Evolutionary conservation across 768 basidiomycete species (phyloP).

Genomic region (Xerocomellus amylosporus): DNA sequence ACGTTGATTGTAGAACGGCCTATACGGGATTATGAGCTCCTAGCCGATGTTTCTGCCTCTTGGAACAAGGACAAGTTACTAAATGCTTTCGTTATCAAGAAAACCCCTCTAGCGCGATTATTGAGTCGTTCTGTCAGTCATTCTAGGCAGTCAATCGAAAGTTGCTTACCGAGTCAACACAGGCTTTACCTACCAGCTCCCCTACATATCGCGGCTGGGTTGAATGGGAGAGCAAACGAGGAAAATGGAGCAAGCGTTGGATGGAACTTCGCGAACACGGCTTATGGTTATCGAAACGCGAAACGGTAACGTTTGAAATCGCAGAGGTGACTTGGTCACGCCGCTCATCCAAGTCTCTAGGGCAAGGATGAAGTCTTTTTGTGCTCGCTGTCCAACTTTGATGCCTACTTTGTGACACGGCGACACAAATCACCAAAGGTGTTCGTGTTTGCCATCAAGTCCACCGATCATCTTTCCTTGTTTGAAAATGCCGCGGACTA

Average conservation of each 20-base stretch:
- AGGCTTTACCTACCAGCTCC: constrained; percentile 48
- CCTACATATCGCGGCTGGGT: constrained; percentile 59
- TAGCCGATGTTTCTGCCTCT: constrained; percentile 73
- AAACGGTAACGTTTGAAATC: constrained; percentile 55
- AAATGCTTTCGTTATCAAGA: constrained; percentile 78
- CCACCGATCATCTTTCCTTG: constrained; percentile 77
- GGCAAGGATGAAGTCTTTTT: constrained; percentile 80
- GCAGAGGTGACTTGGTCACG: background rate
- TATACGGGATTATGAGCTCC: constrained; percentile 80
- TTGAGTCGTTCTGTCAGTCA: constrained; percentile 58
- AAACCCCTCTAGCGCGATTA: constrained; percentile 59
- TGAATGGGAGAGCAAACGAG: constrained; percentile 86
- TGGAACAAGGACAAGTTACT: constrained; percentile 85
- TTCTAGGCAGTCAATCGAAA: constrained; percentile 32
- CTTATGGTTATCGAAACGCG: constrained; percentile 85
- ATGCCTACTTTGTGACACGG: constrained; percentile 79
- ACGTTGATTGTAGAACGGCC: constrained; percentile 68
- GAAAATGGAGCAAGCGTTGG: constrained; percentile 95
- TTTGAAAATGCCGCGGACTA: constrained; percentile 91
- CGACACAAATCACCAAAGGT: constrained; percentile 79
- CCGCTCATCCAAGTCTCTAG: constrained; percentile 38
- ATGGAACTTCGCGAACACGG: constrained; percentile 83
- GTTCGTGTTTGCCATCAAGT: constrained; percentile 84
- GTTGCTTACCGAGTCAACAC: constrained; percentile 39
- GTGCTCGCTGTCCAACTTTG: constrained; percentile 86